These are phyloP conservation scores for Anacardium occidentale DNA, from an alignment of 345 rosid genomes.

Conservation along the genomic window DNA sequence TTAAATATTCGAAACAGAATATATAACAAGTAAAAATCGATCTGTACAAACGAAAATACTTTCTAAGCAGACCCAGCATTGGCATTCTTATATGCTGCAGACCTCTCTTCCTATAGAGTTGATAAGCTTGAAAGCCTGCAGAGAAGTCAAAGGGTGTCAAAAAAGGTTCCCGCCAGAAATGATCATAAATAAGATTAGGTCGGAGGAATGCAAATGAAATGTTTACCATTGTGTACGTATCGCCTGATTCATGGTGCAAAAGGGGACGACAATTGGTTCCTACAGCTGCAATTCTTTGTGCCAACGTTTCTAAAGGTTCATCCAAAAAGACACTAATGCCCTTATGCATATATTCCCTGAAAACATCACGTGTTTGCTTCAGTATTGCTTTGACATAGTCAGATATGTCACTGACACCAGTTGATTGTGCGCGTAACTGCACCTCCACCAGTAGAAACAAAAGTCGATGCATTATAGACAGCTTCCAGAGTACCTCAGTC, in stretches of 20 bases:
- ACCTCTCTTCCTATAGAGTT: slow-evolving; percentile 65
- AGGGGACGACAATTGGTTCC: slow-evolving; percentile 90
- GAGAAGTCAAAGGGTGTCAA: slow-evolving; percentile 5
- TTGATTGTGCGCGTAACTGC: slow-evolving; percentile 77
- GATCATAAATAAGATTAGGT: not conserved
- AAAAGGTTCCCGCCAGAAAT: not conserved
- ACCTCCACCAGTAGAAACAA: slow-evolving; percentile 98
- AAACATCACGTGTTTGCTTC: not conserved
- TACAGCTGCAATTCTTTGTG: slow-evolving; percentile 84
- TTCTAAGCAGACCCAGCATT: slow-evolving; percentile 77
- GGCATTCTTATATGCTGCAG: slow-evolving; percentile 69
- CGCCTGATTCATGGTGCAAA: slow-evolving; percentile 59
- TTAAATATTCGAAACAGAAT: too few species aligned
- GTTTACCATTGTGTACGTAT: slow-evolving; percentile 69
- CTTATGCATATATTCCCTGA: slow-evolving; percentile 75
- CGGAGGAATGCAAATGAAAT: not conserved
- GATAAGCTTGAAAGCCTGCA: slow-evolving; percentile 69
- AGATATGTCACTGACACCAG: slow-evolving; percentile 45
- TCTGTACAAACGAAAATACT: slow-evolving; percentile 22
- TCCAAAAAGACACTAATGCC: slow-evolving; percentile 93
- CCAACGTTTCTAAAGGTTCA: slow-evolving; percentile 93
- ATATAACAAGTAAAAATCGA: not conserved
- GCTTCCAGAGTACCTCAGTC: slow-evolving; percentile 64
- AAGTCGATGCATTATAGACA: slow-evolving; percentile 55
- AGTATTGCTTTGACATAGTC: not conserved